Percentiles rank a stretch among this genome's conserved stretches.
phyloP scores from a whole-genome alignment of 2,329 filamentous ascomycete genomes.

The Sporothrix mexicana region DNA sequence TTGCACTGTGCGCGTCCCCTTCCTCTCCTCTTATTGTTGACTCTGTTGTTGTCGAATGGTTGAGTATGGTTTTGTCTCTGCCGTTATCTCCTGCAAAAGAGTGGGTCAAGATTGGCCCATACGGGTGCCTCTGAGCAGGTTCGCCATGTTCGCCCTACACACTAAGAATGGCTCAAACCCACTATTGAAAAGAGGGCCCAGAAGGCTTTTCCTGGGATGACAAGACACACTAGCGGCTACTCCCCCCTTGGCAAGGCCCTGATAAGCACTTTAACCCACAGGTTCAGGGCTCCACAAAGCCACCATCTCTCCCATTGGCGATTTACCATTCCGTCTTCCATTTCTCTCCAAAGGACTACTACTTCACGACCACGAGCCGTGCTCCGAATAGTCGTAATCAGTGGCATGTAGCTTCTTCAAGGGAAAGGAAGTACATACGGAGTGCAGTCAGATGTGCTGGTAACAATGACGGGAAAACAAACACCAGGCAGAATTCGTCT shows the following conservation, averaged over 20 bases:
- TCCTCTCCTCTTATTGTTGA: neutral
- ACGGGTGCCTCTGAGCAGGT: neutral
- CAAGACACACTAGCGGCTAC: neutral
- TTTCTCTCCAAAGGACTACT: neutral
- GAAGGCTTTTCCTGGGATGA: neutral
- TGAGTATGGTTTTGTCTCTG: neutral
- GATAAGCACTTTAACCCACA: slow-evolving; percentile 7
- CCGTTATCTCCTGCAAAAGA: slow-evolving; percentile 14
- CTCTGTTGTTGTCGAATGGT: neutral
- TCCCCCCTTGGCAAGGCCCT: neutral
- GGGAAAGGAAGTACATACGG: neutral
- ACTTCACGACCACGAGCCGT: slow-evolving; percentile 23
- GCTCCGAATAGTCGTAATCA: neutral
- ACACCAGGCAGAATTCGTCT: no score
- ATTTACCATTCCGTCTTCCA: neutral
- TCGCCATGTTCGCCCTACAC: neutral
- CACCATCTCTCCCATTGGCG: neutral
- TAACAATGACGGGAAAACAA: no score
- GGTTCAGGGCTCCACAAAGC: neutral
- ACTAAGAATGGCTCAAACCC: neutral
- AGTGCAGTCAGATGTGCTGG: neutral
- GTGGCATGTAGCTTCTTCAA: neutral
- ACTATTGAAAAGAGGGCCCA: slow-evolving; percentile 8
- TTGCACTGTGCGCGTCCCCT: neutral
- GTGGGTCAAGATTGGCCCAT: neutral